Evolutionary conservation across 305 asterid genomes (phyloP).

Genomic region (Fraxinus albicans): DNA sequence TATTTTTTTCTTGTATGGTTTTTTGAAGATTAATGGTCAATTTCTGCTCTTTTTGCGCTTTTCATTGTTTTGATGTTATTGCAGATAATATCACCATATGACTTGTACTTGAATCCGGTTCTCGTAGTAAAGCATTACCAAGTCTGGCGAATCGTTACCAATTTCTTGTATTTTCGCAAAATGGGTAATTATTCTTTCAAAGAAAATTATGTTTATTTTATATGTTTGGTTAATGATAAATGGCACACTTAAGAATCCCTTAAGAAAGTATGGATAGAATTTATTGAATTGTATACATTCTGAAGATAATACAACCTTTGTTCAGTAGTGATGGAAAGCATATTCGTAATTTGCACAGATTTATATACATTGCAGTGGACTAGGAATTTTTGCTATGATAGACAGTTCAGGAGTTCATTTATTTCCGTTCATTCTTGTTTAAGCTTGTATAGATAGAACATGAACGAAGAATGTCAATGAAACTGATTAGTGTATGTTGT

Average conservation of each 20-base stretch:
- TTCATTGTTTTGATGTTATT: constrained; percentile 21
- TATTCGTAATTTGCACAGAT: background rate
- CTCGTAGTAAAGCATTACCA: constrained; percentile 86
- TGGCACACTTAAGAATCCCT: background rate
- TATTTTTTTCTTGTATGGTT: background rate
- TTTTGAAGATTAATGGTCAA: background rate
- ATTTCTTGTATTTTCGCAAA: constrained; percentile 87
- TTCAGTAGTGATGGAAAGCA: background rate
- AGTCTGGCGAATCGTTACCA: constrained; percentile 89
- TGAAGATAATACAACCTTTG: background rate
- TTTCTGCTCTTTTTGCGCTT: background rate
- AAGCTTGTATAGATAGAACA: background rate
- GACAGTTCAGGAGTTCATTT: background rate
- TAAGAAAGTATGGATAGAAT: background rate
- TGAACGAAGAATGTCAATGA: background rate
- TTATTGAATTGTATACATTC: constrained; percentile 8
- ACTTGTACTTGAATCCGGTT: constrained; percentile 83
- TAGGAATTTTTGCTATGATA: background rate
- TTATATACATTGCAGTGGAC: background rate
- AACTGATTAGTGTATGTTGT: background rate
- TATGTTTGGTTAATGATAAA: background rate
- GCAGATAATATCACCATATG: constrained; percentile 97
- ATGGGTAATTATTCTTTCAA: constrained; percentile 64
- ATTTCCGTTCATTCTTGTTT: too few relatives aligned
- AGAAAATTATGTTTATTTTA: background rate